Evolutionary conservation across 441 rosid genomes (phyloP).

Genomic region (Brassica hybrid): DNA sequence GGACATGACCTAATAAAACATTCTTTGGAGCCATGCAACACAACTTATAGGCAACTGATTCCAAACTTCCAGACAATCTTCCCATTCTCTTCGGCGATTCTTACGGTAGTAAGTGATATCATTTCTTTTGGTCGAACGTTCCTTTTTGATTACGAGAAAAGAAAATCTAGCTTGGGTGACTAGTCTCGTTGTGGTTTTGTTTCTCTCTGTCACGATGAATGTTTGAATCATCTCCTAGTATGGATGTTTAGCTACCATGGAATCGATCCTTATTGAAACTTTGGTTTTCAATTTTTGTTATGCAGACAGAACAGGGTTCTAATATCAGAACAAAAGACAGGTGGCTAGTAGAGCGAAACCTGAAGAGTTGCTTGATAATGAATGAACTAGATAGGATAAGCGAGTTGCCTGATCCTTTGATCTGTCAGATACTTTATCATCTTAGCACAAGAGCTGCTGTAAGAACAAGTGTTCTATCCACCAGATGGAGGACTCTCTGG

Average conservation of each 20-base stretch:
- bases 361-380: background rate
- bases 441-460: background rate
- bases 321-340: background rate
- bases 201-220: too few species aligned
- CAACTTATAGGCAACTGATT: background rate
- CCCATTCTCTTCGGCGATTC: background rate
- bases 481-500: constrained; percentile 4
- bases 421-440: background rate
- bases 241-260: background rate
- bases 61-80: background rate
- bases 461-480: background rate
- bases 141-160: background rate
- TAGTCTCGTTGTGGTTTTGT: background rate
- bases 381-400: background rate
- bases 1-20: background rate
- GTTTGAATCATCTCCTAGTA: too few species aligned
- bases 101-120: background rate
- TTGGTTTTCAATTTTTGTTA: background rate
- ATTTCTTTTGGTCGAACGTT: background rate
- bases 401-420: constrained; percentile 3
- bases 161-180: background rate
- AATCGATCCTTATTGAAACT: background rate
- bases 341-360: background rate
- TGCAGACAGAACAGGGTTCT: background rate
- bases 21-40: too few species aligned